Base-by-base conservation (phyloP, 108 stramenopile genomes). In the Skeletonema costatum region DNA sequence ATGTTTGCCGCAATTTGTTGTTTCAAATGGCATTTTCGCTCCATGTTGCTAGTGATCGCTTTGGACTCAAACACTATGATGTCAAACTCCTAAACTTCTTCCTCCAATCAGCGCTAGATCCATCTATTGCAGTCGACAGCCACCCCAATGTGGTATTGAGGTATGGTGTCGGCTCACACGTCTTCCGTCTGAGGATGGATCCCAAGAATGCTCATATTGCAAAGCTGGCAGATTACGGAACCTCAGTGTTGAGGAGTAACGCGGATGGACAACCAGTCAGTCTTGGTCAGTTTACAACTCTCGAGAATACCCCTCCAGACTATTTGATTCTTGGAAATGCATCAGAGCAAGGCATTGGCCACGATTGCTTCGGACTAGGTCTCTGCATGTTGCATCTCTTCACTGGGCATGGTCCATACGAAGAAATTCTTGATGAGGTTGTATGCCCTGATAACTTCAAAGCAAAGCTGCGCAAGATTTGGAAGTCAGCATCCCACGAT, bases 141-240 rank as follows among this genome's bases (percentile, higher is more conserved):
- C 78, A 80, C 62, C 80, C 82, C 13, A 69, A 83, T 73, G 82
- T 82, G 16, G 86, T 92, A 5, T 65, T 98, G 65, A 76, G 93
- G 32, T 97, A 97, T 73, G 95, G 95, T 30, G 44, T 97, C 17
- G 95, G 94, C 32, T 86, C 86, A 25, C 84, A 89, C 31, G 75
- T 88, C 2, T 97, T 94, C 68, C 77, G 87, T 14, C 63, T 98
- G 19, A 53, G 78, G 41, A 89, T 87, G 83, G 71, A 87, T 33
- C 60, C 80, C 14, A 78, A 73, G 8, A 66, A 71, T 6, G 92
- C 88, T 19, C 50, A 88, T 33, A 76, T 97, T 74, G 97, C 94
- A 19, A 99, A 97, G 85, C 86, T 99, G 10, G 98, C 98, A 32
- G 99, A 99, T 78, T 99, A 96, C 79, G 99, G 99, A 1, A 99